Evolutionary conservation across 83 land plant species (phyloP), one percentile per base, ranked within the genome.

Genomic region (Diphasiastrum complanatum): DNA sequence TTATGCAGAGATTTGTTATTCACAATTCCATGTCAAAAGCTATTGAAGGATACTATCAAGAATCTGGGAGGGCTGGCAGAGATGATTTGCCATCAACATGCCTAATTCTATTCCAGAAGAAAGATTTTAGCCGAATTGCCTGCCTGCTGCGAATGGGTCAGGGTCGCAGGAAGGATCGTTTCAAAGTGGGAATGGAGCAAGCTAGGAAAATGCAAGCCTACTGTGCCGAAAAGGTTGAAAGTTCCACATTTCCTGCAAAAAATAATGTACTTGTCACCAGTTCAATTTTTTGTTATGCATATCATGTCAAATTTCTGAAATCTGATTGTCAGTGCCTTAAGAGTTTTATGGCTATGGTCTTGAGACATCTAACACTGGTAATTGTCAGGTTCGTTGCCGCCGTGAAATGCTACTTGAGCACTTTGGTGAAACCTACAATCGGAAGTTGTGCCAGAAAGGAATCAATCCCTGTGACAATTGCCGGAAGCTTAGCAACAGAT

Each of bases 21-120:
- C 95, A 87, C 67, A 81, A 87, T 54, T 82, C 95, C 3, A 49
- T 87, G 78, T 87, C 95, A 30, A 87, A 87, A 66, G 81, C 95
- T 25, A 82, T 90, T 51, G 97, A 91, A 63, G 87, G 86, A 64
- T 91, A 91, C 45, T 91, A 91, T 69, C 95, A 91, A 61, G 97
- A 91, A 68, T 84, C 97, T 35, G 97, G 97, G 43, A 81, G 97
- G 55, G 89, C 95, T 12, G 97, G 97, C 38, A 75, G 90, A 51
- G 97, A 91, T 60, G 75, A 67, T 53, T 63, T 68, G 25, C 79
- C 86, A 62, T 60, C 97, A 55, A 64, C 71, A 5, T 91, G 97
- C 70, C 71, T 85, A 41, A 61, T 55, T 45, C 68, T 89, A 4
- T 89, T 83, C 63, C 80, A 79, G 59, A 87, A 87, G 77, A 84